phyloP scores from a whole-genome alignment of 192 early-diverging fungal genomes.

The Phlyctochytrium bullatum region DNA sequence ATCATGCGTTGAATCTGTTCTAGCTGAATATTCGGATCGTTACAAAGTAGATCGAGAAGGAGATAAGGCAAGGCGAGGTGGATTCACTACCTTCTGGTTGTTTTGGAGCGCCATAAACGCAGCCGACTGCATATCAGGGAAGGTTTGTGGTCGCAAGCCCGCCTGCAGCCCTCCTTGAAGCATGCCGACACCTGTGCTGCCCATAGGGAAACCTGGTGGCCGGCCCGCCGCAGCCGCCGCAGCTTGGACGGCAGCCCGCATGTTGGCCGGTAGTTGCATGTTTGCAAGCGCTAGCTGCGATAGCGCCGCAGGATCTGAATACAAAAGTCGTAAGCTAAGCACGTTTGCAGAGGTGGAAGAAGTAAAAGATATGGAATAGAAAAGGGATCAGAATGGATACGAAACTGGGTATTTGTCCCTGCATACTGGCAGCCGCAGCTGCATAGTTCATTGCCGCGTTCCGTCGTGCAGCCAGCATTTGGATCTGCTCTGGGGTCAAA shows the following conservation, averaged over 20 bases:
- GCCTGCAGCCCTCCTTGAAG: not conserved
- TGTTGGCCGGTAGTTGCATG: too few species aligned
- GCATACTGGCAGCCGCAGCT: not conserved
- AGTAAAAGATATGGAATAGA: too few species aligned
- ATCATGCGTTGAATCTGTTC: not conserved
- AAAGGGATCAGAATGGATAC: too few species aligned
- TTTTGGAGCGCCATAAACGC: not conserved
- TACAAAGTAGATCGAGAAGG: too few species aligned
- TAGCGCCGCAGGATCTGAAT: not conserved
- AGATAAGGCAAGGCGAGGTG: too few species aligned
- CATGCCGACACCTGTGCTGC: too few species aligned
- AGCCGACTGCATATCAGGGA: not conserved
- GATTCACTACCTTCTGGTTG: not conserved
- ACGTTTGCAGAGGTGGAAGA: too few species aligned
- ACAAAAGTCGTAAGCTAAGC: too few species aligned
- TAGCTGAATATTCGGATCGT: not conserved
- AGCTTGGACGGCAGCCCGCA: not conserved
- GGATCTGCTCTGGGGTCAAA: constrained; percentile 2
- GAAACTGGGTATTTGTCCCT: too few species aligned
- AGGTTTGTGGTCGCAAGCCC: not conserved
- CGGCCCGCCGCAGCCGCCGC: not conserved
- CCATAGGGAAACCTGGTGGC: not conserved
- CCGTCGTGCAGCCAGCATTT: not conserved
- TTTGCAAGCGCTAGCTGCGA: too few species aligned
- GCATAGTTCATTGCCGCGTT: constrained; percentile 5